Evolutionary conservation across 495 filamentous ascomycete genomes (phyloP).

Genomic region (Penicillium psychrofluorescens): DNA sequence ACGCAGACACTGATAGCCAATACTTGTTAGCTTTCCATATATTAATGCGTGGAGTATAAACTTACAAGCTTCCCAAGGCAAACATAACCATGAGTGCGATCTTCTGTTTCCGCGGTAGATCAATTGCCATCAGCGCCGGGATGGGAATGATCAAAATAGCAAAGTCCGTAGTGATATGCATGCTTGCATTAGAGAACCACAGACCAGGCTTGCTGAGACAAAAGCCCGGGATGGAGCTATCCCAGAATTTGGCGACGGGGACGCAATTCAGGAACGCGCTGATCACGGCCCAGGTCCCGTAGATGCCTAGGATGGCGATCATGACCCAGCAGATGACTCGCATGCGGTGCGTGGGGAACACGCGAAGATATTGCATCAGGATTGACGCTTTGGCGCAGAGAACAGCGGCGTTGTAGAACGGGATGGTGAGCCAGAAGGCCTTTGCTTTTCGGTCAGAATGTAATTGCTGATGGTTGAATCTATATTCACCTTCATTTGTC

Average conservation of each 20-base stretch:
- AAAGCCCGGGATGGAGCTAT: slow-evolving; percentile 19
- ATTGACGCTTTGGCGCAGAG: slow-evolving; percentile 46
- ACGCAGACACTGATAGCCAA: slow-evolving; percentile 31
- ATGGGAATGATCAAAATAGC: slow-evolving; percentile 47
- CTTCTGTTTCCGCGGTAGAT: slow-evolving; percentile 41
- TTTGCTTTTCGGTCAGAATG: slow-evolving; percentile 1
- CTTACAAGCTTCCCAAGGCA: slow-evolving; percentile 46
- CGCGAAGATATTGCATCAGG: slow-evolving; percentile 40
- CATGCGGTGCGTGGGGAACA: slow-evolving; percentile 37
- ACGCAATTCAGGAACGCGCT: slow-evolving; percentile 40
- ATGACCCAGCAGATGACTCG: slow-evolving; percentile 35
- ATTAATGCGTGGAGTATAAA: not conserved
- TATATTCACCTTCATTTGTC: slow-evolving; percentile 33
- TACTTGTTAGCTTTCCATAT: slow-evolving; percentile 1
- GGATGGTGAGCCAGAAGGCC: slow-evolving; percentile 40
- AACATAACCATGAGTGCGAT: slow-evolving; percentile 41
- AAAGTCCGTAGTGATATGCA: slow-evolving; percentile 48
- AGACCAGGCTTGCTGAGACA: slow-evolving; percentile 36
- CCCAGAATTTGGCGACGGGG: slow-evolving; percentile 41
- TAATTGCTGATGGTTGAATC: not conserved
- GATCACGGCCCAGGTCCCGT: slow-evolving; percentile 35
- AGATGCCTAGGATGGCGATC: slow-evolving; percentile 32
- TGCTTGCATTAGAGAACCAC: slow-evolving; percentile 43
- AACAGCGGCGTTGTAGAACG: slow-evolving; percentile 43
- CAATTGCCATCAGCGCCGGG: slow-evolving; percentile 34